phyloP scores from a whole-genome alignment of 1,139 yeast genomes.

The Blastobotrys capitulatus region DNA sequence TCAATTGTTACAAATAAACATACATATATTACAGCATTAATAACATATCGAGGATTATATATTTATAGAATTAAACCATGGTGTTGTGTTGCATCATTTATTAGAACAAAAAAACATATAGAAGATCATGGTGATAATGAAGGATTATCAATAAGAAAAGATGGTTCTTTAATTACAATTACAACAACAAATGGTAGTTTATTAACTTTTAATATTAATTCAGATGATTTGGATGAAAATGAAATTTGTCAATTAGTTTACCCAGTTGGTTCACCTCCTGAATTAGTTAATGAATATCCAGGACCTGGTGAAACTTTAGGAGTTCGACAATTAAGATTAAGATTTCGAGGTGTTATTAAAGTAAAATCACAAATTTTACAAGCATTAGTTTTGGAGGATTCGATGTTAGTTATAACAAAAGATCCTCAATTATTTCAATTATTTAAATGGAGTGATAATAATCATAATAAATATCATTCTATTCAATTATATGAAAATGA shows the following conservation, averaged over 20 bases:
- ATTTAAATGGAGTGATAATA: constrained; percentile 23
- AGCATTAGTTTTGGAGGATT: constrained; percentile 29
- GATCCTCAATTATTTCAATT: constrained; percentile 31
- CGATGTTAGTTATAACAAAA: constrained; percentile 29
- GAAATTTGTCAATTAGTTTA: constrained; percentile 25
- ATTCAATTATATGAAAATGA: constrained; percentile 23
- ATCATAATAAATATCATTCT: constrained; percentile 17
- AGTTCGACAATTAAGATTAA: constrained; percentile 32
- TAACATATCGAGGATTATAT: constrained; percentile 22
- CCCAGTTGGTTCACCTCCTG: not conserved
- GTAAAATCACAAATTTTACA: constrained; percentile 30
- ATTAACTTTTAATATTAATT: constrained; percentile 22
- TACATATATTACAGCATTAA: constrained; percentile 17
- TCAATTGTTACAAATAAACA: constrained; percentile 19
- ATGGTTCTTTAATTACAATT: constrained; percentile 32
- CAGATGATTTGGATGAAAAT: constrained; percentile 16
- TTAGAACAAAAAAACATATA: constrained; percentile 27
- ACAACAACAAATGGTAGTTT: constrained; percentile 30
- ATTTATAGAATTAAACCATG: constrained; percentile 27
- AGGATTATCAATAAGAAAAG: constrained; percentile 29
- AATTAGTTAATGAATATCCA: constrained; percentile 21
- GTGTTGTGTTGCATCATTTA: constrained; percentile 33
- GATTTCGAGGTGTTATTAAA: constrained; percentile 25
- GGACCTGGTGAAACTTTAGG: constrained; percentile 41
- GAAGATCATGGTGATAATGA: constrained; percentile 29